Base-by-base conservation (phyloP, 495 filamentous ascomycete genomes). In the Physcia stellaris region DNA sequence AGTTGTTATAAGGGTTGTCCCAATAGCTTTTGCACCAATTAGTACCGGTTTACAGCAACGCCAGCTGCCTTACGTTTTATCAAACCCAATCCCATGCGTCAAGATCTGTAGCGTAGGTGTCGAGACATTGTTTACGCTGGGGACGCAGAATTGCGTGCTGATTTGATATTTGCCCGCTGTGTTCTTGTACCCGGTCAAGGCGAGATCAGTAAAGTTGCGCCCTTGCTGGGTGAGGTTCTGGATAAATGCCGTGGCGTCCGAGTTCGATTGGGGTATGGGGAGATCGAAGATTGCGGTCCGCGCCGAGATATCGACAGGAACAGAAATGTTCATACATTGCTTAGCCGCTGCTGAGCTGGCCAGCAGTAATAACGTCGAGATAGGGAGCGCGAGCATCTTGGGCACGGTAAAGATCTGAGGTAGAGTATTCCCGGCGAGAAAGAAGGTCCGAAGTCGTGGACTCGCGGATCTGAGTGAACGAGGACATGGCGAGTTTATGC, bases 81-180 rank as follows among this genome's bases (percentile, higher is more conserved):
- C 70, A 43, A 74, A 76, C 11, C 69, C 72, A 48, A 77, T 61
- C 24, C 76, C 75, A 49, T 80, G 75, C 0, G 73, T 75, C 4
- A 79, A 51, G 28, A 80, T 42, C 48, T 79, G 75, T 6, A 79
- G 49, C 1, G 49, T 55, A 7, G 55, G 49, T 32, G 49, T 54
- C 0, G 49, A 52, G 3, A 50, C 56, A 9, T 40, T 53, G 32
- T 53, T 51, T 1, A 64, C 16, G 24, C 51, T 46, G 2, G 59
- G 59, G 37, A 41, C 45, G 28, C 60, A 64, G 35, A 61, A 55
- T 27, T 58, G 45, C 2, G 52, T 32, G 35, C 51, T 57, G 24
- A 64, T 61, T 6, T 59, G 45, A 28, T 57, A 64, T 0, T 15
- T 47, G 13, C 55, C 58, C 12, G 47, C 42, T 4, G 58, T 43